A percentile compares a stretch with the other conserved stretches of the same genome.
Conservation (phyloP, 2,329 filamentous ascomycete genomes). For the Pseudogymnoascus sp. region DNA sequence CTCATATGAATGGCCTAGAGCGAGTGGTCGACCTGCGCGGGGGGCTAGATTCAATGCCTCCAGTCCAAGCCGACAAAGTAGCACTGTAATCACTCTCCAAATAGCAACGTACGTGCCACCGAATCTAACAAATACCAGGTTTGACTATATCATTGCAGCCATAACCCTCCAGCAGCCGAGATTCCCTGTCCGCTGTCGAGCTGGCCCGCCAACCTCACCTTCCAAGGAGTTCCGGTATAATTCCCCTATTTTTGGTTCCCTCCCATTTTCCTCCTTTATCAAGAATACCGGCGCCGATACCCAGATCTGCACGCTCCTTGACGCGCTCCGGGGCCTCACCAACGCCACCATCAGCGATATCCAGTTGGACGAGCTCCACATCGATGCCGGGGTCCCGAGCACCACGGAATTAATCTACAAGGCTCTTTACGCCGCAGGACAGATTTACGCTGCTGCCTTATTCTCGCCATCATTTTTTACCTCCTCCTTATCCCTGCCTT, state of each 20-base stretch:
- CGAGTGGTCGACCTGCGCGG: slow-evolving; percentile 14
- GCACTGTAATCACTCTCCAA: slow-evolving; percentile 11
- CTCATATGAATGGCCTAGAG: slow-evolving; percentile 17
- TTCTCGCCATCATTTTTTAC: neutral
- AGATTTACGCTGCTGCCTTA: slow-evolving; percentile 11
- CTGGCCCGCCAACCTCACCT: neutral
- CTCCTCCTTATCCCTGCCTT: slow-evolving; percentile 3
- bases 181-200: slow-evolving; percentile 14
- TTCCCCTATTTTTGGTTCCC: slow-evolving; percentile 11
- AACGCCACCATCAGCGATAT: slow-evolving; percentile 8
- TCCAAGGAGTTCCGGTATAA: neutral
- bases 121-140: slow-evolving; percentile 11
- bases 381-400: slow-evolving; percentile 9
- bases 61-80: slow-evolving; percentile 14
- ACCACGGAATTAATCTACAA: slow-evolving; percentile 12
- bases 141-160: slow-evolving; percentile 17
- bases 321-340: neutral
- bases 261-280: neutral
- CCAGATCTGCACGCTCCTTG: neutral
- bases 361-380: slow-evolving; percentile 5
- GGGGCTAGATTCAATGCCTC: slow-evolving; percentile 13
- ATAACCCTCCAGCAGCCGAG: slow-evolving; percentile 14
- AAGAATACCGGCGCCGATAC: neutral
- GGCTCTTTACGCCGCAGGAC: slow-evolving; percentile 8
- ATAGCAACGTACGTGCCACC: neutral